phyloP scores from a whole-genome alignment of 306 rosid species.

The Notholithocarpus densiflorus region DNA sequence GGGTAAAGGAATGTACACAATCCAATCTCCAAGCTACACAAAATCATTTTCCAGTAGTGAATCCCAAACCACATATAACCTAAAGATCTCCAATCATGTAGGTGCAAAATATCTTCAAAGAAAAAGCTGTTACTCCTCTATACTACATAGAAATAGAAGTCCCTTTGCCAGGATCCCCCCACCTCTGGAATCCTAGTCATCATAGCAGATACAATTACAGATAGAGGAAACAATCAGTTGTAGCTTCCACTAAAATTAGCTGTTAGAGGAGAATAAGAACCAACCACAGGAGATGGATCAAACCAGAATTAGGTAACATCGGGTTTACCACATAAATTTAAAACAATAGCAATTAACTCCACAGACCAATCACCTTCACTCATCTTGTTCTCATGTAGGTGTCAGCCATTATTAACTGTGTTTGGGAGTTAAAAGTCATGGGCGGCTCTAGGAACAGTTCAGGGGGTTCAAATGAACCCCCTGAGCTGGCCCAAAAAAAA shows the following conservation, averaged over 20 bases:
- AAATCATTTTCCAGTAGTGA: neutral
- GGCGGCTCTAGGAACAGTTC: too few species aligned
- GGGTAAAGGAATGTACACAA: neutral
- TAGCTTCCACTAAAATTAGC: neutral
- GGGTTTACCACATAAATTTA: neutral
- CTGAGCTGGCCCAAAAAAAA: too few species aligned
- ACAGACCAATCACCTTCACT: too few species aligned
- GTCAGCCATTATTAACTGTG: too few species aligned
- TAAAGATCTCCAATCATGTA: neutral
- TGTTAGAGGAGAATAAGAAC: neutral
- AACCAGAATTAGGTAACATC: neutral
- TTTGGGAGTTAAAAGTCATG: too few species aligned
- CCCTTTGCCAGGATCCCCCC: neutral
- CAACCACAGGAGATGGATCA: neutral
- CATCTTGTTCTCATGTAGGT: too few species aligned
- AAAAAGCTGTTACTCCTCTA: too few species aligned
- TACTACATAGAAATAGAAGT: neutral
- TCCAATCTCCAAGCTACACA: neutral
- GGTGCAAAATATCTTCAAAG: neutral
- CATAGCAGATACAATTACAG: neutral
- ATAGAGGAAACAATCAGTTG: neutral
- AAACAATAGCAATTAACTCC: too few species aligned
- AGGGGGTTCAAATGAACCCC: too few species aligned
- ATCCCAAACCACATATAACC: neutral
- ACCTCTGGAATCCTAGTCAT: neutral